Evolutionary conservation across 2,329 filamentous ascomycete genomes (phyloP).

Genomic region (Alternaria gaisen): DNA sequence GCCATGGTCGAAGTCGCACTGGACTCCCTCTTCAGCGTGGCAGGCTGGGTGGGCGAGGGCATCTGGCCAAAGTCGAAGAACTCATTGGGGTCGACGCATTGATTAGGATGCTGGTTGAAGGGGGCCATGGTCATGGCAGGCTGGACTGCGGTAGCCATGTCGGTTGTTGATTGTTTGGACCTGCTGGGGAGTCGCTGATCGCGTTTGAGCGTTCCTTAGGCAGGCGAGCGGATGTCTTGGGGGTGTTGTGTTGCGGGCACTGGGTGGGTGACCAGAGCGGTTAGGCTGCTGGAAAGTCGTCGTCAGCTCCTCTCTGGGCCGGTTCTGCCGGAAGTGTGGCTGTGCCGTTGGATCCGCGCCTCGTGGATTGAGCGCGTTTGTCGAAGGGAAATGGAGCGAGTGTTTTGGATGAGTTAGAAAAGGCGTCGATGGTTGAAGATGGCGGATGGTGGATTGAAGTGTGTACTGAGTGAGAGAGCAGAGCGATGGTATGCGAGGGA

Average conservation of each 20-base stretch:
- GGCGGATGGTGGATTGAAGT: conserved; percentile 5
- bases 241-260: conserved; percentile 31
- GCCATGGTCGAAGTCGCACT: conserved; percentile 63
- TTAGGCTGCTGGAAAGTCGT: conserved; percentile 47
- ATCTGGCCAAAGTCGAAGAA: conserved; percentile 67
- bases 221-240: conserved; percentile 35
- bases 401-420: background rate
- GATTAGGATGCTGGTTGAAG: conserved; percentile 43
- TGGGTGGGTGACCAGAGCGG: conserved; percentile 33
- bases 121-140: conserved; percentile 49
- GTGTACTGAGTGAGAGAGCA: conserved; percentile 7
- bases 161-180: conserved; percentile 22
- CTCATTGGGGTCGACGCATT: conserved; percentile 53
- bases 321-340: conserved; percentile 44
- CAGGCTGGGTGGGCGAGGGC: conserved; percentile 65
- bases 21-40: conserved; percentile 60
- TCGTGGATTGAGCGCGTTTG: background rate
- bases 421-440: background rate
- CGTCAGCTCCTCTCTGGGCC: conserved; percentile 49
- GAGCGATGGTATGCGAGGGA: conserved; percentile 14
- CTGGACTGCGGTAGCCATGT: conserved; percentile 50
- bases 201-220: conserved; percentile 36
- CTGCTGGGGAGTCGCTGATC: conserved; percentile 19
- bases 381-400: background rate
- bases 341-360: conserved; percentile 27